Percentiles rank a stretch among this genome's conserved stretches.
phyloP scores from a whole-genome alignment of 768 basidiomycete genomes.

The Termitomyces sp. region DNA sequence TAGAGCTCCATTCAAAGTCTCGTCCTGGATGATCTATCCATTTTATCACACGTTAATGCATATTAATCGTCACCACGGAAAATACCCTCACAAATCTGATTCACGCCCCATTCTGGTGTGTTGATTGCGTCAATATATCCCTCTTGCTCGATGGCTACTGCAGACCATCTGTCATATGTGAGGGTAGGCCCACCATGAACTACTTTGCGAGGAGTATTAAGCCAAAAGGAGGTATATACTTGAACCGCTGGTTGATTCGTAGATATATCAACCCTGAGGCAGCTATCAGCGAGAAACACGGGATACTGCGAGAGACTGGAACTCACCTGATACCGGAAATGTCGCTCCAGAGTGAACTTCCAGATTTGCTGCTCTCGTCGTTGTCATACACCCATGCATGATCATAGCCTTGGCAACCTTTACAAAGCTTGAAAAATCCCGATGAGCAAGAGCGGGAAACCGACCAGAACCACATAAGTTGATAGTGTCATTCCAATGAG shows the following conservation, averaged over 20 bases:
- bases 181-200: conserved; percentile 41
- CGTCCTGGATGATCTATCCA: conserved; percentile 32
- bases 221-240: conserved; percentile 41
- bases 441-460: background rate
- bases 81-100: conserved; percentile 43
- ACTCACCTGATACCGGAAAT: conserved; percentile 42
- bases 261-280: conserved; percentile 37
- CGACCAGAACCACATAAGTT: conserved; percentile 23
- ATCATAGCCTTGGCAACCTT: conserved; percentile 45
- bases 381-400: conserved; percentile 45
- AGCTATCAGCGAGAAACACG: background rate
- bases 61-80: background rate
- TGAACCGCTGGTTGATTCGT: conserved; percentile 48
- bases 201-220: conserved; percentile 40
- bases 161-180: conserved; percentile 35
- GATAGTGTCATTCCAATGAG: conserved; percentile 26
- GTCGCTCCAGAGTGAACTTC: conserved; percentile 40
- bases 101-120: conserved; percentile 46
- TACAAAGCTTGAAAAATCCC: background rate
- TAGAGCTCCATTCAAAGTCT: conserved; percentile 40
- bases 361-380: conserved; percentile 18
- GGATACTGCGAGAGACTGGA: background rate
- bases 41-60: too few relatives aligned
- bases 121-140: conserved; percentile 52
- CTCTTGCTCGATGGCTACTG: conserved; percentile 48